phyloP scores from a whole-genome alignment of 352 stramenopile genomes.

The Phytopythium ostracodes region DNA sequence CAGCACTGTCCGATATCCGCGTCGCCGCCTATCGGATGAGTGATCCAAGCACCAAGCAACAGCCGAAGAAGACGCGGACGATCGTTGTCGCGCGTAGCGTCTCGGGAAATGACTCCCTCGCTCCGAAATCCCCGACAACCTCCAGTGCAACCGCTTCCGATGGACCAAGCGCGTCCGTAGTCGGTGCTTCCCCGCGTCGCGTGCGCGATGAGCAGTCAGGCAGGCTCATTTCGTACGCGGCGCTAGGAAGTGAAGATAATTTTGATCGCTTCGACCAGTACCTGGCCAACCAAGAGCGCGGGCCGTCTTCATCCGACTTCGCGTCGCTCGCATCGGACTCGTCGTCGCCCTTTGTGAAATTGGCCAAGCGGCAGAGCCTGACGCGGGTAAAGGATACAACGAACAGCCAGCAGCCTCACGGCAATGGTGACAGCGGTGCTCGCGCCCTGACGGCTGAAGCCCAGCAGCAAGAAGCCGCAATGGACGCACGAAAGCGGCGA shows the following conservation, averaged over 20 bases:
- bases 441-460: background rate
- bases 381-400: constrained; percentile 18
- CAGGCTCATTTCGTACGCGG: constrained; percentile 58
- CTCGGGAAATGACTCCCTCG: background rate
- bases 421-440: background rate
- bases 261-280: constrained; percentile 59
- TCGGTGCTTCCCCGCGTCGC: constrained; percentile 6
- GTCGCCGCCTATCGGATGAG: background rate
- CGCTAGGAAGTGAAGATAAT: constrained; percentile 50
- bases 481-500: constrained; percentile 37
- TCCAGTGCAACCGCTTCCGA: background rate
- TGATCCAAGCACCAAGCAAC: background rate
- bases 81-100: constrained; percentile 51
- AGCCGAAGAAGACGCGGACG: constrained; percentile 32
- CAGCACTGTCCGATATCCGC: background rate
- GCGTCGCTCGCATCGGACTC: constrained; percentile 11
- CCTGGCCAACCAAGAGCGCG: constrained; percentile 35
- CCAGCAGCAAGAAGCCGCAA: constrained; percentile 8
- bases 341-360: constrained; percentile 11
- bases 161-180: background rate
- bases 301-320: constrained; percentile 24
- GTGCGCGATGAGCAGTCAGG: constrained; percentile 25
- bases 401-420: background rate
- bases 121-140: background rate
- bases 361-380: constrained; percentile 35